Base-by-base conservation (phyloP, 257 asterid genomes). In the Primulina tabacum region DNA sequence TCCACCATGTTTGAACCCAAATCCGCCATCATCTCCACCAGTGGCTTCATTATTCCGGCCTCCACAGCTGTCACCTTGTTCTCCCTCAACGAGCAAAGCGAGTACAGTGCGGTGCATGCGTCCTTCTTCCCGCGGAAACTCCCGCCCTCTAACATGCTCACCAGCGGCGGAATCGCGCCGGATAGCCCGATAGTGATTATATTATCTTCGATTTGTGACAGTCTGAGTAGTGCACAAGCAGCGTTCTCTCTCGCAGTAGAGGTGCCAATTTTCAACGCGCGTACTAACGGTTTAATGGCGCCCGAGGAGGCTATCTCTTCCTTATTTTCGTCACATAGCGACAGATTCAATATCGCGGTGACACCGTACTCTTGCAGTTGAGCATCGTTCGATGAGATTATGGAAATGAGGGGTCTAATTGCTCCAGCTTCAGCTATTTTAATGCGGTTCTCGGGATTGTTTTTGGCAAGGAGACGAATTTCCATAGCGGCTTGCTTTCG, bases 21-120 rank as follows among this genome's bases (percentile, higher is more conserved):
- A 78, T 94, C 99, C 73, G 99, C 85, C 99, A 89, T 89, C 82
- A 88, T 24, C 72, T 94, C 99, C 18, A 94, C 95, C 74, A 93
- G 64, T 47, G 96, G 96, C 87, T 88, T 89, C 96, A 91, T 85
- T 35, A 93, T 87, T 50, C 96, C 99, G 0, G 97, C 92, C 71
- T 91, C 82, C 20, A 93, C 80, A 4, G 99, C 99, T 82, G 86
- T 76, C 0, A 81, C 63, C 67, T 94, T 94, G n/a, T 94, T 94
- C 80, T 94, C 97, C 81, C 78, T 89, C 53, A 79, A 87, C 9
- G 97, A 85, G 75, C 99, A 94, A 1, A 94, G 81, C 16, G 97
- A 82, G 62, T 90, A 94, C 9, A 94, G 81, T 16, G 98, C 95
- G 16, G 96, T 92, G 35, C 96, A 87, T 21, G 98, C 98, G 7